These are phyloP conservation scores for Globisporangium echinulatum DNA, from an alignment of 352 stramenopile species.

Conservation along the genomic window DNA sequence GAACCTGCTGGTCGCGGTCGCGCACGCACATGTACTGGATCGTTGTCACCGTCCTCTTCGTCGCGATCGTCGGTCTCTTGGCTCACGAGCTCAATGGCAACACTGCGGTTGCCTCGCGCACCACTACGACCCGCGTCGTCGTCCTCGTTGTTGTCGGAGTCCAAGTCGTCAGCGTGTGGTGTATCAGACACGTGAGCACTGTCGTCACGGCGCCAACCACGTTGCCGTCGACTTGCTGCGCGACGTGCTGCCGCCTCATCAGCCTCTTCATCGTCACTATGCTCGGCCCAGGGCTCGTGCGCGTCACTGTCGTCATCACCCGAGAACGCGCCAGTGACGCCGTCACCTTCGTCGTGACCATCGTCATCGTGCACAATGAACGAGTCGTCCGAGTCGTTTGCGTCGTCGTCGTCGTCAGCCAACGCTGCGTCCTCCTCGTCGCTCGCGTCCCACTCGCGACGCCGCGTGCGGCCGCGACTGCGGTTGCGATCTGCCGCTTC, in stretches of 20 bases:
- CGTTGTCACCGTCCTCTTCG: conserved; percentile 3
- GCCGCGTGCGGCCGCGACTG: conserved; percentile 13
- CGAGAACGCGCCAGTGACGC: conserved; percentile 20
- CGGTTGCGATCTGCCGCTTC: conserved; percentile 18
- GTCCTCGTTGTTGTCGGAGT: conserved; percentile 2
- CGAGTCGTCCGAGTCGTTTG: conserved; percentile 46
- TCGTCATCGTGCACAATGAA: conserved; percentile 63
- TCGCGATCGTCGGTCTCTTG: conserved; percentile 6
- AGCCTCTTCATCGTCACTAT: conserved; percentile 30
- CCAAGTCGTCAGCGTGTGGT: neutral
- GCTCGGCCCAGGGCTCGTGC: conserved; percentile 12
- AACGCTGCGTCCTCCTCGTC: conserved; percentile 25
- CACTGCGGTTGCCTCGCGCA: neutral
- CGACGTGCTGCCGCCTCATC: conserved; percentile 20
- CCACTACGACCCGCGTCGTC: neutral
- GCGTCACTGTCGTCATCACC: conserved; percentile 20
- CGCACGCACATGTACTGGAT: neutral
- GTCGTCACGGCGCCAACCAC: neutral
- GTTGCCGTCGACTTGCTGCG: neutral
- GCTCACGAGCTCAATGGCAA: conserved; percentile 11
- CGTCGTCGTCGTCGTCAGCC: conserved; percentile 22
- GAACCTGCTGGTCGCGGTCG: conserved; percentile 5
- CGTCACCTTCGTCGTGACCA: conserved; percentile 18
- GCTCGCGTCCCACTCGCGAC: conserved; percentile 20
- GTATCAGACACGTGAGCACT: no score